Evolutionary conservation across 352 stramenopile species (phyloP).

Genomic region (Globisporangium emineosum): DNA sequence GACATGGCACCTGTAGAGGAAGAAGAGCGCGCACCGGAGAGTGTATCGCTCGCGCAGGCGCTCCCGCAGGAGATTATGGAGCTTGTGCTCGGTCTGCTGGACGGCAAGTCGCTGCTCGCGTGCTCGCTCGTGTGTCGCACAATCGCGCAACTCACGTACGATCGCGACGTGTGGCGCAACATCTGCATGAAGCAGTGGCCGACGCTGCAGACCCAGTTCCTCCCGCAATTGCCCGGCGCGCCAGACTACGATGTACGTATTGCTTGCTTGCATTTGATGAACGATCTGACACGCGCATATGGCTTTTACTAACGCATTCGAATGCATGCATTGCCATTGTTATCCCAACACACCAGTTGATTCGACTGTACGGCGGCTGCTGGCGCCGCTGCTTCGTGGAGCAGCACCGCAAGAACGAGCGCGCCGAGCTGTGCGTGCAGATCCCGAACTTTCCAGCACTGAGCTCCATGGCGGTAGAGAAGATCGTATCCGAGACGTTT

Average conservation of each 20-base stretch:
- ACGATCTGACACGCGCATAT: too few relatives aligned
- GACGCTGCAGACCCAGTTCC: conserved; percentile 45
- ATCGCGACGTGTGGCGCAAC: conserved; percentile 60
- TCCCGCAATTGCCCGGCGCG: conserved; percentile 67
- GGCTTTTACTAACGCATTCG: too few relatives aligned
- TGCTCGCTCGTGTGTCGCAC: conserved; percentile 43
- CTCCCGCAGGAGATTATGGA: conserved; percentile 56
- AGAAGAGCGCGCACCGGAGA: not conserved
- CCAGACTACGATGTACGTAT: conserved; percentile 73
- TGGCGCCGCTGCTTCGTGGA: conserved; percentile 73
- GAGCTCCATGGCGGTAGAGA: conserved; percentile 42
- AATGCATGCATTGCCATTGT: not conserved
- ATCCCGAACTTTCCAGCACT: conserved; percentile 48
- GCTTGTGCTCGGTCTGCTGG: conserved; percentile 41
- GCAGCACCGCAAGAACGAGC: conserved; percentile 40
- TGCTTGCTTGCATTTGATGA: conserved; percentile 1
- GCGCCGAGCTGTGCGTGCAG: conserved; percentile 48
- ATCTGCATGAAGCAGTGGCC: conserved; percentile 62
- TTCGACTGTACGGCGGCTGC: conserved; percentile 68
- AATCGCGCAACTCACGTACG: conserved; percentile 47
- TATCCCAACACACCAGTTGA: conserved; percentile 31
- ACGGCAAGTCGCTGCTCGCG: conserved; percentile 53
- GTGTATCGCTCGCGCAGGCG: conserved; percentile 30
- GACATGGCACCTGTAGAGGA: conserved; percentile 24
- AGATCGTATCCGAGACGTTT: conserved; percentile 78